Evolutionary conservation across 805 yeast genomes (phyloP), one percentile per base, ranked within the genome.

Genomic region (Blastobotrys americana): DNA sequence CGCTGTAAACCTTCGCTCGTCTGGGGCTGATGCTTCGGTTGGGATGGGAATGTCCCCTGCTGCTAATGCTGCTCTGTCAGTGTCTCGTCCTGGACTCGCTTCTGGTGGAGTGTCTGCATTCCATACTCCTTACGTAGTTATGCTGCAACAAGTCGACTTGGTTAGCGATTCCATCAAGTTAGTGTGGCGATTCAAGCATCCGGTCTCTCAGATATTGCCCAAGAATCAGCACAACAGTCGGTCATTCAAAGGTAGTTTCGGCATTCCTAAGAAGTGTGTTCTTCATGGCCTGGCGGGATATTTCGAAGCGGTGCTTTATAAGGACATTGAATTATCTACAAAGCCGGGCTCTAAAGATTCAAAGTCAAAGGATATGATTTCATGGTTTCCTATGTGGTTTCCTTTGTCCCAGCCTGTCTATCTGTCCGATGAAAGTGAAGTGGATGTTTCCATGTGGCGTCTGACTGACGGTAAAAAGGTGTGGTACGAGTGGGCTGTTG

Each of bases 281-380:
- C 60, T 85, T 2, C 89, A 86, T 59, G 96, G 90, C 0, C 59
- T 88, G 28, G 67, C 78, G 3, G 96, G 96, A 0, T 80, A 69
- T 56, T 89, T 89, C 56, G 71, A 71, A n/a, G 80, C 93, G 0
- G 73, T 64, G 2, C 68, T 88, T n/a, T 84, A 78, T 58, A 75
- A 72, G 1, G 81, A 77, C 39, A 67, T 80, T 19, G 57, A 58
- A 5, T 65, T 84, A 3, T 74, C 82, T 22, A 80, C 73, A 13
- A 61, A 66, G 25, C 78, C 80, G 1, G 67, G 61, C 16, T 57
- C 62, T 20, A 57, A 43, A 41, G 49, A 54, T 23, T 41, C 44
- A 5, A 57, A 55, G 10, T 70, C 82, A 2, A 55, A 66, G 2
- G 71, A 70, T 45, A 54, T 80, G 55, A 62, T 67, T 13, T 79